Evolutionary conservation across 164 flowering plant genomes (phyloP).

Genomic region (Aristolochia contorta): DNA sequence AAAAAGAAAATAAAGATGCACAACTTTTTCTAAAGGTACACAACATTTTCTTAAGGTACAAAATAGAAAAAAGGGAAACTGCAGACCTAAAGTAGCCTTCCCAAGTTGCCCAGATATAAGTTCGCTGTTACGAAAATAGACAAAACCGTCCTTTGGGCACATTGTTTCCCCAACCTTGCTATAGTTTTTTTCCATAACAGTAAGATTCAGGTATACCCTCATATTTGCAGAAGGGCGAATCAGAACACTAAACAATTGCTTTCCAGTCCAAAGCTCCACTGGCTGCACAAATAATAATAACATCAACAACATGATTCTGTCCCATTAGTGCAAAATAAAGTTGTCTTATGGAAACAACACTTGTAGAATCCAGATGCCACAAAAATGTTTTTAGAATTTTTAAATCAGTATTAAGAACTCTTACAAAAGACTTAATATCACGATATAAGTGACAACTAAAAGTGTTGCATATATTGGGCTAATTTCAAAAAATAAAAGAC

Average conservation of each 20-base stretch:
- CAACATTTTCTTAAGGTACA: background rate
- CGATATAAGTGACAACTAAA: no score
- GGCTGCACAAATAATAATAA: constrained; percentile 48
- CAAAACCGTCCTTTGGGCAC: constrained; percentile 96
- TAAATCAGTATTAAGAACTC: no score
- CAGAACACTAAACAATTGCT: constrained; percentile 76
- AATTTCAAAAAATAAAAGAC: no score
- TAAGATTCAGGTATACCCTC: constrained; percentile 76
- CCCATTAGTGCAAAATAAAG: no score
- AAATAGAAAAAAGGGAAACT: background rate
- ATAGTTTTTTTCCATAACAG: constrained; percentile 60
- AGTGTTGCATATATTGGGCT: no score
- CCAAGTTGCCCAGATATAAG: constrained; percentile 90
- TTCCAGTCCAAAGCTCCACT: constrained; percentile 94
- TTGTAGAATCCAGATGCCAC: no score
- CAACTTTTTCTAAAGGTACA: background rate
- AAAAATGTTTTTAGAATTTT: no score
- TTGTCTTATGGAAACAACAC: no score
- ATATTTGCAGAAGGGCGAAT: constrained; percentile 68
- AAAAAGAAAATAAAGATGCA: background rate
- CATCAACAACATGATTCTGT: background rate
- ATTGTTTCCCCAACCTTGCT: constrained; percentile 43
- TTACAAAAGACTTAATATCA: no score
- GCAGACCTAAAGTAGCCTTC: constrained; percentile 84
- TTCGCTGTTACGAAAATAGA: constrained; percentile 87